phyloP scores from a whole-genome alignment of 106 monocot genomes.

The Apostasia ramifera region DNA sequence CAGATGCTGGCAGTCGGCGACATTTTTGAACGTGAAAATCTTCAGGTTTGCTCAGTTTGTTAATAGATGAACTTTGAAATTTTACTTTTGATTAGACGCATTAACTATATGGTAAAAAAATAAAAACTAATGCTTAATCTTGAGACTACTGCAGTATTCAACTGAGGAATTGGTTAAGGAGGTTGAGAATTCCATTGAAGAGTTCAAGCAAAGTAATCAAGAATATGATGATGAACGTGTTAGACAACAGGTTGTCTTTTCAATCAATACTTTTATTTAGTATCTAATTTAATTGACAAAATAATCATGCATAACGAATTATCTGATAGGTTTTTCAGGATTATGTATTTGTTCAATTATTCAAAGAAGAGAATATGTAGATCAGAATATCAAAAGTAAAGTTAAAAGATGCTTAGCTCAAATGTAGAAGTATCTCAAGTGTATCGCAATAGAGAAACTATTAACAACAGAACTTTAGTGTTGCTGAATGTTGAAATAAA shows the following conservation, averaged over 20 bases:
- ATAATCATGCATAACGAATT: no score
- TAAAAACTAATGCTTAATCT: not conserved
- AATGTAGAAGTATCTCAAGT: no score
- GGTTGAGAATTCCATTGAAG: constrained; percentile 72
- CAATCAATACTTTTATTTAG: not conserved
- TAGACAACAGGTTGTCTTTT: constrained; percentile 57
- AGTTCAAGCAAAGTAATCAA: constrained; percentile 89
- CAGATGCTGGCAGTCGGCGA: constrained; percentile 91
- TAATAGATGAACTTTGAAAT: not conserved
- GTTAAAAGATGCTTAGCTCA: no score
- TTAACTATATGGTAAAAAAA: not conserved
- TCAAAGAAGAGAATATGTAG: no score
- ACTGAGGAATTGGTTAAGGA: constrained; percentile 81
- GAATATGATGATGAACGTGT: constrained; percentile 85
- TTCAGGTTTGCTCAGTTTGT: constrained; percentile 41
- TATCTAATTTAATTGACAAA: no score
- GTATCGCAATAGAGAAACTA: no score
- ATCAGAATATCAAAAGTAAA: no score
- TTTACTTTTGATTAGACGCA: not conserved
- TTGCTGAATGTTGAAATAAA: no score
- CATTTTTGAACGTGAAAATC: constrained; percentile 82
- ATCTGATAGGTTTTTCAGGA: no score
- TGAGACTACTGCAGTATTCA: constrained; percentile 41
- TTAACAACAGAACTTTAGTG: no score
- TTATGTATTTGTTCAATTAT: no score